A percentile compares a stretch with the other conserved stretches of the same genome.
phyloP scores from a whole-genome alignment of 164 flowering plant genomes.

The Vitis rotundifolia region DNA sequence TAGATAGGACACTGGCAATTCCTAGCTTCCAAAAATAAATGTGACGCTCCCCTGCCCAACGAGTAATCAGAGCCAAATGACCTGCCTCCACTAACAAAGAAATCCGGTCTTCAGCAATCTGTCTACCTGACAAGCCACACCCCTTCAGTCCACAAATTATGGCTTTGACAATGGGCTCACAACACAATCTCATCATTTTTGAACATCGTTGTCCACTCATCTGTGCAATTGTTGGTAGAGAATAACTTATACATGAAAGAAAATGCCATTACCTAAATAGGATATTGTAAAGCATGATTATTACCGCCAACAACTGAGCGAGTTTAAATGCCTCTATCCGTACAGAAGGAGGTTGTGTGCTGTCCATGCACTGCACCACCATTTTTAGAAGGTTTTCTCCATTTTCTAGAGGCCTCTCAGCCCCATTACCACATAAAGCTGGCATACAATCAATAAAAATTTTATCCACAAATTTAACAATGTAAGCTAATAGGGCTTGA shows the following conservation, averaged over 20 bases:
- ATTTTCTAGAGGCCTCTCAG: constrained; percentile 59
- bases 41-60: constrained; percentile 81
- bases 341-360: constrained; percentile 44
- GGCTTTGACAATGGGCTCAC: constrained; percentile 58
- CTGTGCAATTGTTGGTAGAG: constrained; percentile 30
- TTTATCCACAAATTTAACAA: constrained; percentile 11
- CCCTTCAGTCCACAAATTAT: constrained; percentile 46
- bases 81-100: constrained; percentile 60
- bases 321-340: constrained; percentile 65
- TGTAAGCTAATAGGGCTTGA: constrained; percentile 4
- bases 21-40: constrained; percentile 64
- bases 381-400: constrained; percentile 38
- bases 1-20: constrained; percentile 52
- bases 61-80: constrained; percentile 62
- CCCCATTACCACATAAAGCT: constrained; percentile 78
- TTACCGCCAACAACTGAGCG: constrained; percentile 60
- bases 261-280: background rate
- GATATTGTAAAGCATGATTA: background rate
- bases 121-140: constrained; percentile 27
- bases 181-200: constrained; percentile 37
- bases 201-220: constrained; percentile 41
- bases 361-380: constrained; percentile 59
- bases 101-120: constrained; percentile 38
- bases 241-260: background rate
- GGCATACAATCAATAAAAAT: constrained; percentile 18